Conservation (phyloP, 768 basidiomycete species). For the Trametes cingulata region DNA sequence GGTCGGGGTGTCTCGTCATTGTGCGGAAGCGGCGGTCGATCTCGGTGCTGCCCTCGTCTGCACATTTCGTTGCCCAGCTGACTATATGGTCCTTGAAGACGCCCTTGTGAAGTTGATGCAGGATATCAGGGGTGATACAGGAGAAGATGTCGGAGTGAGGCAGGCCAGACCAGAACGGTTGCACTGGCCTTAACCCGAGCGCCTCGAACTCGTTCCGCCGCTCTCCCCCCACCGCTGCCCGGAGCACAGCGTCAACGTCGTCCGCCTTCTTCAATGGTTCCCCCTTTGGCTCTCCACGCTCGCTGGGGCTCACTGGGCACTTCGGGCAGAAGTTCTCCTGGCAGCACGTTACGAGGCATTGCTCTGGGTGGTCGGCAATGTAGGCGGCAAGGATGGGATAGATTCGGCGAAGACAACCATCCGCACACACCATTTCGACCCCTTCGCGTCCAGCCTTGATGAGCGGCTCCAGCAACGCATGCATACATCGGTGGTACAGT, state of each 20-base stretch:
- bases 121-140: constrained; percentile 41
- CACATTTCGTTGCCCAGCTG: constrained; percentile 22
- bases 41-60: constrained; percentile 27
- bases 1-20: constrained; percentile 33
- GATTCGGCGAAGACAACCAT: constrained; percentile 23
- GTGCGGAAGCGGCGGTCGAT: constrained; percentile 39
- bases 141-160: constrained; percentile 43
- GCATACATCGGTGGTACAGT: constrained; percentile 30
- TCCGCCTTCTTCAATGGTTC: constrained; percentile 3
- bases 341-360: constrained; percentile 26
- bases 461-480: constrained; percentile 22
- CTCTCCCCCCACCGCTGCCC: neutral
- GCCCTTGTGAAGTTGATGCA: constrained; percentile 52
- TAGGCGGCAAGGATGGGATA: constrained; percentile 30
- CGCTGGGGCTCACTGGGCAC: constrained; percentile 14
- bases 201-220: constrained; percentile 9
- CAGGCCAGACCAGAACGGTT: constrained; percentile 45
- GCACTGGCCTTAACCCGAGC: constrained; percentile 16
- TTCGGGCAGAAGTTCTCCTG: constrained; percentile 27
- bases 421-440: constrained; percentile 26
- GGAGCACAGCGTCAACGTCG: neutral
- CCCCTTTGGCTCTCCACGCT: constrained; percentile 16
- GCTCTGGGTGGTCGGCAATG: constrained; percentile 32
- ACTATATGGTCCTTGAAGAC: constrained; percentile 46
- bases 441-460: constrained; percentile 24